A percentile compares a stretch with the other conserved stretches of the same genome.
phyloP scores from a whole-genome alignment of 768 basidiomycete genomes.

The Dentipellis sp. region DNA sequence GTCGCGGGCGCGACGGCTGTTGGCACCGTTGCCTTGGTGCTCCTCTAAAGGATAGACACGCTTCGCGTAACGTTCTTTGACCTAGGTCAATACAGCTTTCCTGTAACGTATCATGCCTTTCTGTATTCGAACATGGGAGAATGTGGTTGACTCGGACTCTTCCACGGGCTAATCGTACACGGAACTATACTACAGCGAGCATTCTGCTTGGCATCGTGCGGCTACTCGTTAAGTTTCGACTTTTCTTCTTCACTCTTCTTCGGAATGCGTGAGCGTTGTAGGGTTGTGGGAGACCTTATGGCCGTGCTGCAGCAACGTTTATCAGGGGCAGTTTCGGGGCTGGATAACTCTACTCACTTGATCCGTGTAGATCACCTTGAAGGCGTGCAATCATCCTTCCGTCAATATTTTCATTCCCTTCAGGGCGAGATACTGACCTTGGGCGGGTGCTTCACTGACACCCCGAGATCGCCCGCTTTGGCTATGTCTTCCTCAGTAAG shows the following conservation, averaged over 20 bases:
- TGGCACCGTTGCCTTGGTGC: slow-evolving; percentile 62
- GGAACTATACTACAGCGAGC: not conserved
- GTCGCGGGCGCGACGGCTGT: slow-evolving; percentile 75
- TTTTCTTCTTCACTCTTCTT: not conserved
- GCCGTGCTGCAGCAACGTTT: not conserved
- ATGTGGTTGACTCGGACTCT: not conserved
- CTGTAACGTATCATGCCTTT: no score
- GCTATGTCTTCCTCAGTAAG: not conserved
- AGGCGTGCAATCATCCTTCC: not conserved
- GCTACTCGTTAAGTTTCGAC: not conserved
- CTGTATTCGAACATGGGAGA: no score
- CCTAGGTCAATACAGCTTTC: no score
- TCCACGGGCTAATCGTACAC: not conserved
- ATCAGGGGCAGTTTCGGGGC: not conserved
- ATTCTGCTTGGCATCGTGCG: not conserved
- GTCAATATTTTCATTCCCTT: not conserved
- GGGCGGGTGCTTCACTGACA: not conserved
- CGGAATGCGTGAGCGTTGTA: not conserved
- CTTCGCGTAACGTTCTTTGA: no score
- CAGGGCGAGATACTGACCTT: not conserved
- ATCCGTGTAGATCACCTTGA: slow-evolving; percentile 1
- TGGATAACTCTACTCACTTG: not conserved
- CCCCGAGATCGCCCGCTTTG: not conserved
- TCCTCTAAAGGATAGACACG: slow-evolving; percentile 27
- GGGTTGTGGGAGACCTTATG: slow-evolving; percentile 3